phyloP scores from a whole-genome alignment of 164 flowering plant genomes.

The Vitis amurensis region DNA sequence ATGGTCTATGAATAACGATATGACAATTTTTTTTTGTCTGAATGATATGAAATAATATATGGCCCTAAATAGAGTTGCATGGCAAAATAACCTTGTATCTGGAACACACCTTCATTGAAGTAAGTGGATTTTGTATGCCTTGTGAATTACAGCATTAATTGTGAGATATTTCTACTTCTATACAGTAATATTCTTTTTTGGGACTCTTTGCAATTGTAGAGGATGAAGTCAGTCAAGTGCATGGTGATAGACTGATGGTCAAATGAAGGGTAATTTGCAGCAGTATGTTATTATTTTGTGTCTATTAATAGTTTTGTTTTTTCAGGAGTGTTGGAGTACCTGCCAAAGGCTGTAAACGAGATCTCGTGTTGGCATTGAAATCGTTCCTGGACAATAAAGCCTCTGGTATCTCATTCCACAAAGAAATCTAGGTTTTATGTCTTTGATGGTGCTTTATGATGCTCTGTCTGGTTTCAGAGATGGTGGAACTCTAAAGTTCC shows the following conservation, averaged over 20 bases:
- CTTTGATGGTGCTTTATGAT: neutral
- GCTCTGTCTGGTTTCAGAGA: neutral
- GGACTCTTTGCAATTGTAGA: neutral
- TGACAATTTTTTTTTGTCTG: no score
- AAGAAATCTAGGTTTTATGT: neutral
- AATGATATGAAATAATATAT: no score
- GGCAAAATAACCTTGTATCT: no score
- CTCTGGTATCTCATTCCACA: conserved; percentile 26
- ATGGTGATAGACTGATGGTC: no score
- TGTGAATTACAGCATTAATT: no score
- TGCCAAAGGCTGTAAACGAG: conserved; percentile 73
- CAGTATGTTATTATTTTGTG: neutral
- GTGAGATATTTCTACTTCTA: no score
- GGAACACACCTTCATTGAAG: no score
- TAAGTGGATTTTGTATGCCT: no score
- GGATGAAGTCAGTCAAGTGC: neutral
- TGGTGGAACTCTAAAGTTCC: neutral
- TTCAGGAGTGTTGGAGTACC: conserved; percentile 68
- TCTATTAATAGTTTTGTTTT: conserved; percentile 6
- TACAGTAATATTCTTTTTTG: no score
- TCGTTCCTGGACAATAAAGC: conserved; percentile 35
- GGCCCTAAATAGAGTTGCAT: no score
- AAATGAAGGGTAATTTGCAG: neutral
- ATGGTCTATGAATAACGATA: no score
- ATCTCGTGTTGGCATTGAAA: conserved; percentile 66